Base-by-base conservation (phyloP, 108 stramenopile species). In the Nannochloropsis granulata region DNA sequence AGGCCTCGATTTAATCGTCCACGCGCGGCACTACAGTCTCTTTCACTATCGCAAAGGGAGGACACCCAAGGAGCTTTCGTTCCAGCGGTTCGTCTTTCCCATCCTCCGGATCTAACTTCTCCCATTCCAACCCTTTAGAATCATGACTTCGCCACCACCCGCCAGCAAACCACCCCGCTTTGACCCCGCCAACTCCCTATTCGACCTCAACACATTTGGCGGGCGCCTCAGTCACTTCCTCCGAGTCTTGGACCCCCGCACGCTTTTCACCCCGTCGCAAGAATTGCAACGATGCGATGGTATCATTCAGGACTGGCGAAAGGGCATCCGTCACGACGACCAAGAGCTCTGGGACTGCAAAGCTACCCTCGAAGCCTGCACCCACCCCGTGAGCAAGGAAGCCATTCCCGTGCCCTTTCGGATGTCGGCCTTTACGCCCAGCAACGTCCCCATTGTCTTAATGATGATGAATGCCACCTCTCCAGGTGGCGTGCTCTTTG, bases 391-490 rank as follows among this genome's bases (percentile, higher is more conserved):
- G 23, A 79, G 78, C 78, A 25, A 79, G 79, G 78, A 79, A 19
- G 79, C 79, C 19, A 84, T 84, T 44, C 84, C 84, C 13, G 19
- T 7, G n/a, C 21, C 25, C 19, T 84, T 84, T 12, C 84, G 84
- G 23, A 79, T 84, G 42, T 79, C 84, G 21, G 84, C 84, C 14
- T 79, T 84, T 84, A 78, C 78, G 24, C 84, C 84, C 24, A 78
- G 78, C 7, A 84, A 84, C 25, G 79, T 84, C 79, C 84, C 84
- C 78, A 26, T 84, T 16, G 56, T 84, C 8, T 84, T 42, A 16
- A 79, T 79, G 21, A 84, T 84, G 84, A 79, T 84, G 25, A 19
- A 24, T 23, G 84, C 84, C n/a, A 84, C 46, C 7, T 79, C 78
- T 44, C 78, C 79, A 19, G 25, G 78, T 10, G 78, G 78, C 23